Evolutionary conservation across 306 rosid species (phyloP), one percentile per base, ranked within the genome.

Genomic region (Cucurbita pepo): DNA sequence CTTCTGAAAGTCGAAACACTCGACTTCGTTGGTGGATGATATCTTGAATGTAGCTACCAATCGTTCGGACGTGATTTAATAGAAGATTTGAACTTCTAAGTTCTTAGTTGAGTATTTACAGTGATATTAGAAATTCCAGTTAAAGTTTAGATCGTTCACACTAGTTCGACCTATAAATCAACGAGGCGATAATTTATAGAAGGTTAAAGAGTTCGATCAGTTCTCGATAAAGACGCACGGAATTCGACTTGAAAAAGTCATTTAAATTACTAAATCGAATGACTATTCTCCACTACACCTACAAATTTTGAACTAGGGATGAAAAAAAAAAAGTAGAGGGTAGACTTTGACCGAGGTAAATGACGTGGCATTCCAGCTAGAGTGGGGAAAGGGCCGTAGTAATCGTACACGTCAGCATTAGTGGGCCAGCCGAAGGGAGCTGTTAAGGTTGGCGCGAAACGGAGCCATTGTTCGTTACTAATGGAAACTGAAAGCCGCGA

Each of bases 401-500:
- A 12, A 0, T 59, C 19, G 50, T 62, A 62, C 69, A 62, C 6
- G 15, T 62, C 50, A 34, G 64, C 64, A 5, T 5, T 13, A 56
- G 18, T 25, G 64, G 64, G 43, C 64, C 64, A 59, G 19, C 64
- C 18, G 1, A 67, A 67, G 56, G 56, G 13, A 55, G 6, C 75
- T 59, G 72, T 34, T 30, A 50, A 50, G 54, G 18, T 50, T 56
- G 82, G 81, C 88, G 85, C 79, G 85, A 81, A 74, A 57, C 47
- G 55, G 56, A 69, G 51, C 56, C 45, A 53, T 64, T 9, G 83
- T 75, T 69, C n/a, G 75, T 78, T 72, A 34, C 51, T 18, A 60
- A 80, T 56, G 73, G 60, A 66, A 87, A 77, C 81, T 36, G 56
- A 61, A 81, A 69, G 19, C 34, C 52, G 76, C 90, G 75, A 71